These are phyloP conservation scores for Cymbopogon citratus DNA, from an alignment of 176 grass and related monocot genomes.

Conservation along the genomic window DNA sequence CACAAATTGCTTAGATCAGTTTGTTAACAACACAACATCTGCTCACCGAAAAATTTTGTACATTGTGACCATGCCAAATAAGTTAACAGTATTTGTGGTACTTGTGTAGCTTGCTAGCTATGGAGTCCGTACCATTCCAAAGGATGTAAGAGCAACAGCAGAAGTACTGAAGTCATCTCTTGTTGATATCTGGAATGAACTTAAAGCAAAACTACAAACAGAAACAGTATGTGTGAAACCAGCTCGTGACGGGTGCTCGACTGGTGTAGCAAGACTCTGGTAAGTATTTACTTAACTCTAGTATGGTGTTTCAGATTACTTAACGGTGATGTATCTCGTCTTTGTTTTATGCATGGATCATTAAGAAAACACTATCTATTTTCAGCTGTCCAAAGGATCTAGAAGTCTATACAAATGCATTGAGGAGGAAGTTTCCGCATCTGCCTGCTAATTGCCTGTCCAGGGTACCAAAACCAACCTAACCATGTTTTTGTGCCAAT, in stretches of 20 bases:
- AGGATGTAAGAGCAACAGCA: conserved; percentile 59
- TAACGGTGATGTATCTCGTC: not conserved
- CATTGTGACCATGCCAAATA: not conserved
- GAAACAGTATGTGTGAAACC: conserved; percentile 90
- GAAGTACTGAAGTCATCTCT: conserved; percentile 45
- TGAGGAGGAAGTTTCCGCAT: conserved; percentile 49
- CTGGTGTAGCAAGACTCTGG: conserved; percentile 95
- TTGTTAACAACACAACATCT: not conserved
- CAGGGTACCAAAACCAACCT: conserved; percentile 44
- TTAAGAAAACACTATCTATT: conserved; percentile 23
- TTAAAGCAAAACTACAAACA: conserved; percentile 50
- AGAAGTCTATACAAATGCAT: conserved; percentile 62
- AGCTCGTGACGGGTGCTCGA: conserved; percentile 89
- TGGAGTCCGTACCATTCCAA: conserved; percentile 83
- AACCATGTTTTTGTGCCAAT: not conserved
- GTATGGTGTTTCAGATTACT: not conserved
- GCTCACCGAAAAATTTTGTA: not conserved
- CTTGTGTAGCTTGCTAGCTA: conserved; percentile 48
- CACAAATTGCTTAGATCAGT: not conserved
- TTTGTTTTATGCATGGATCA: not conserved
- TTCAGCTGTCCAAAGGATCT: conserved; percentile 63
- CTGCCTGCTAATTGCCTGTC: conserved; percentile 87
- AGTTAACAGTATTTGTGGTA: conserved; percentile 13
- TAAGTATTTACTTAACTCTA: conserved; percentile 31
- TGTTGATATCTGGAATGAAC: conserved; percentile 56